phyloP scores from a whole-genome alignment of 768 basidiomycete genomes.

The Lepiota subincarnata region DNA sequence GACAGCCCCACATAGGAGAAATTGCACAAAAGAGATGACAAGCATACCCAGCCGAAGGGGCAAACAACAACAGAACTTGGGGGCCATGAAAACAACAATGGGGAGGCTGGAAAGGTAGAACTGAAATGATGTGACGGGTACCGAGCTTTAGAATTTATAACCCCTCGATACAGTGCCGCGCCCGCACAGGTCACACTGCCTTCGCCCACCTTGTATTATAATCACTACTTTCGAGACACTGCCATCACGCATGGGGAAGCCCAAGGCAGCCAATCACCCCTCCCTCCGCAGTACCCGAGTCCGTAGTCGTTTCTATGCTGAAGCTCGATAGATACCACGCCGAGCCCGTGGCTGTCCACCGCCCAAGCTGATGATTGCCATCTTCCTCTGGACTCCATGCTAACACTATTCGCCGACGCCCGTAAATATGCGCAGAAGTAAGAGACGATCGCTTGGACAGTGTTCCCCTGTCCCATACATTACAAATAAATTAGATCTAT shows the following conservation, averaged over 20 bases:
- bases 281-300: too few relatives aligned
- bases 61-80: conserved; percentile 40
- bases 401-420: too few relatives aligned
- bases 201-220: background rate
- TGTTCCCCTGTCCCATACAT: too few relatives aligned
- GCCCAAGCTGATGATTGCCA: too few relatives aligned
- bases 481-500: too few relatives aligned
- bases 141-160: background rate
- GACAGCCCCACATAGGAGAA: conserved; percentile 27
- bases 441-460: too few relatives aligned
- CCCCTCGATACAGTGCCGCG: background rate
- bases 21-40: conserved; percentile 36
- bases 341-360: too few relatives aligned
- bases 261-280: too few relatives aligned
- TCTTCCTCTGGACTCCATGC: too few relatives aligned
- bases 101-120: conserved; percentile 4
- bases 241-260: background rate
- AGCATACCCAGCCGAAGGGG: conserved; percentile 40
- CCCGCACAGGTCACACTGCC: background rate
- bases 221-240: background rate
- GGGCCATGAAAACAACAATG: conserved; percentile 23
- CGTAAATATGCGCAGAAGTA: too few relatives aligned
- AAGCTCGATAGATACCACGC: too few relatives aligned
- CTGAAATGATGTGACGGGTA: background rate
- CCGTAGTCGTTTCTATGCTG: too few relatives aligned